Evolutionary conservation across 1,284 basidiomycete species (phyloP).

Genomic region (Naganishia albida): DNA sequence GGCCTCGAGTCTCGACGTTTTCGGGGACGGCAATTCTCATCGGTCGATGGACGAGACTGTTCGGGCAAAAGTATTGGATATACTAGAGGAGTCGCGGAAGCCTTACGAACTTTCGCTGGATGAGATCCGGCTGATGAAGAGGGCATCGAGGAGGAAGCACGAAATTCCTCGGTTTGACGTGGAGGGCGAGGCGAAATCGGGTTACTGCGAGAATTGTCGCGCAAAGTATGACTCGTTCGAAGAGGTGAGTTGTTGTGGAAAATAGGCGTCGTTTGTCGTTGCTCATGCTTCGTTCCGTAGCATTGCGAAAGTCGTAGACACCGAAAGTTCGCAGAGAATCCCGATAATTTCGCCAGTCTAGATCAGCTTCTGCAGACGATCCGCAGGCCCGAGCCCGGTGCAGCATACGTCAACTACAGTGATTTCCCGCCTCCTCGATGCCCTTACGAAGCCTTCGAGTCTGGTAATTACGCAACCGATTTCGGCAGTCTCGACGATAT

Average conservation of each 20-base stretch:
- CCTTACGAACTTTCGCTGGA: slow-evolving; percentile 14
- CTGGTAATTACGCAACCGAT: not conserved
- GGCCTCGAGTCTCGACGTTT: slow-evolving; percentile 22
- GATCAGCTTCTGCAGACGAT: slow-evolving; percentile 77
- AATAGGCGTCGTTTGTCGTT: not conserved
- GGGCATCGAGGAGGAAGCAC: slow-evolving; percentile 37
- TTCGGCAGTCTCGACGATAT: not conserved
- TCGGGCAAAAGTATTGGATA: slow-evolving; percentile 12
- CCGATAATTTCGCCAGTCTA: slow-evolving; percentile 76
- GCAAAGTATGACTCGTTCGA: slow-evolving; percentile 87
- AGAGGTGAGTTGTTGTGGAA: slow-evolving; percentile 59
- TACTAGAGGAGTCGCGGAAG: slow-evolving; percentile 16
- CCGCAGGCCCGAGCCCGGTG: slow-evolving; percentile 55
- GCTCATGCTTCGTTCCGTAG: slow-evolving; percentile 54
- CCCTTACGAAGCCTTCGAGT: slow-evolving; percentile 2
- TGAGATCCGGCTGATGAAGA: slow-evolving; percentile 38
- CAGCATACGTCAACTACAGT: slow-evolving; percentile 10
- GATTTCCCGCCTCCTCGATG: slow-evolving; percentile 8
- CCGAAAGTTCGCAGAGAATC: slow-evolving; percentile 78
- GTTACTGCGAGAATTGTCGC: slow-evolving; percentile 97
- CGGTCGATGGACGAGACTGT: slow-evolving; percentile 24
- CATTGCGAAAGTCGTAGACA: slow-evolving; percentile 78
- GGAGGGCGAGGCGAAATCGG: slow-evolving; percentile 64
- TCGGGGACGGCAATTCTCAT: slow-evolving; percentile 19
- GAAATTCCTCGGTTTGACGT: slow-evolving; percentile 39